These are phyloP conservation scores for sunflower (Helianthus annuus) DNA, from an alignment of 129 eudicot genomes.

Conservation along the genomic window DNA sequence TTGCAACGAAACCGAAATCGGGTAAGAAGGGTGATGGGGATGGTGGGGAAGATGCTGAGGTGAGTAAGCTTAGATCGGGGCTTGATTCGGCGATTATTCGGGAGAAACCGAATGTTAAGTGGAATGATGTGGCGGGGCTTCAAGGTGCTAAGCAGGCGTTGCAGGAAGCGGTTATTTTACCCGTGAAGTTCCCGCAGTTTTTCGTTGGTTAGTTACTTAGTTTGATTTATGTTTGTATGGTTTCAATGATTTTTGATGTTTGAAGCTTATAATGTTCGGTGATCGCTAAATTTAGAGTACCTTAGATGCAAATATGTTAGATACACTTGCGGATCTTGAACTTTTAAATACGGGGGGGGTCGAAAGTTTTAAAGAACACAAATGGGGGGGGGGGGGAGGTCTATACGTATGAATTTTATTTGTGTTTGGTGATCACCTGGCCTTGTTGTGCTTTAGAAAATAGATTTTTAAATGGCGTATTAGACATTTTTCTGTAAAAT, in stretches of 20 bases:
- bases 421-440: no score
- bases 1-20: conserved; percentile 52
- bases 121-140: conserved; percentile 73
- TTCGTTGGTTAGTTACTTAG: conserved; percentile 51
- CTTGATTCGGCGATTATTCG: conserved; percentile 60
- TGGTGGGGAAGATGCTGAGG: conserved; percentile 66
- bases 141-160: conserved; percentile 69
- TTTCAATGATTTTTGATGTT: background rate
- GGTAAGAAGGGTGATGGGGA: conserved; percentile 55
- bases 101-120: conserved; percentile 64
- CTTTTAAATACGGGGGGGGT: no score
- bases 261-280: conserved; percentile 6
- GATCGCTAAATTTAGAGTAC: background rate
- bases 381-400: no score
- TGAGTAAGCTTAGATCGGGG: conserved; percentile 55
- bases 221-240: conserved; percentile 1
- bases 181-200: conserved; percentile 67
- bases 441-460: no score
- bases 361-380: no score
- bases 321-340: no score
- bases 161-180: conserved; percentile 71
- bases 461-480: no score
- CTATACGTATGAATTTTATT: no score
- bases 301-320: background rate
- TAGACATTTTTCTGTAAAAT: no score